phyloP scores from a whole-genome alignment of 2,329 filamentous ascomycete genomes.

The Botrytis tulipae region DNA sequence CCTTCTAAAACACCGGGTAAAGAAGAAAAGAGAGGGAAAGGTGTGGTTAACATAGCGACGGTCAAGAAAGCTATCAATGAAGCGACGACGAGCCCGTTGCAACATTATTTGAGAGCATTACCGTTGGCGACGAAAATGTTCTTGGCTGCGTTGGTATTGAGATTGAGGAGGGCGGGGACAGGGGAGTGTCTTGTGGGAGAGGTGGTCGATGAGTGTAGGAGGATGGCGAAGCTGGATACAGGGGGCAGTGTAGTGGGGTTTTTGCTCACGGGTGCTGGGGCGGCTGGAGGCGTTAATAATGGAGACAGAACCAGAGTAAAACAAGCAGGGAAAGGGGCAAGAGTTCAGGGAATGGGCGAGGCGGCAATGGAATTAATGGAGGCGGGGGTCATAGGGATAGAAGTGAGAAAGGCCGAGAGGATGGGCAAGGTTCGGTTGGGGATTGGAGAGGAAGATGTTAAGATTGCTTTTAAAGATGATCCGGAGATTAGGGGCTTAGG shows the following conservation, averaged over 20 bases:
- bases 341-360: conserved; percentile 60
- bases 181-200: conserved; percentile 87
- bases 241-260: conserved; percentile 59
- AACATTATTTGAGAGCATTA: conserved; percentile 80
- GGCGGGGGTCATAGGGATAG: conserved; percentile 82
- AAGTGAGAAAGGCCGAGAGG: conserved; percentile 76
- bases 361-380: conserved; percentile 83
- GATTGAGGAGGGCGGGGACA: conserved; percentile 78
- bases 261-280: conserved; percentile 41
- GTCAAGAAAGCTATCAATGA: conserved; percentile 94
- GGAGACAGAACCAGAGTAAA: neutral
- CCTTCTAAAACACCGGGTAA: conserved; percentile 56
- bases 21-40: conserved; percentile 35
- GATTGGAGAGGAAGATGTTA: conserved; percentile 86
- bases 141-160: conserved; percentile 75
- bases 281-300: neutral
- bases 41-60: conserved; percentile 83
- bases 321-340: conserved; percentile 31
- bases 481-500: conserved; percentile 67
- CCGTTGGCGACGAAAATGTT: conserved; percentile 82
- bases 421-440: conserved; percentile 83
- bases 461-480: conserved; percentile 82
- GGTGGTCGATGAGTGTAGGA: conserved; percentile 80
- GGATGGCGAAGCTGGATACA: conserved; percentile 61
- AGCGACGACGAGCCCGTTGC: conserved; percentile 87